Conservation (phyloP, 2,329 filamentous ascomycete genomes). For the Dissoconium aciculare region DNA sequence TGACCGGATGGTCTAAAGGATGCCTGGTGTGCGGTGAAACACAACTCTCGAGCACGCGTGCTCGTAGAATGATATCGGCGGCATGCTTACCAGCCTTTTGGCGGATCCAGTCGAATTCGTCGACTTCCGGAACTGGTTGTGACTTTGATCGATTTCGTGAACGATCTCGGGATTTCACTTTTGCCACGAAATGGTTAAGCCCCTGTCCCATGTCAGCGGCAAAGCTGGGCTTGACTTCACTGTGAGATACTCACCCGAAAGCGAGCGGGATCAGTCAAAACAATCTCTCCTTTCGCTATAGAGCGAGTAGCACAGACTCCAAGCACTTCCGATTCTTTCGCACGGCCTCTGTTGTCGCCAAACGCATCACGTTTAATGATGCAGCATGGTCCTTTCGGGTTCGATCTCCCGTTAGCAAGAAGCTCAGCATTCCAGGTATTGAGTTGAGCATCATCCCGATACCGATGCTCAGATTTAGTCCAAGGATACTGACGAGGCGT, state of each 20-base stretch:
- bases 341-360: slow-evolving; percentile 6
- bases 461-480: slow-evolving; percentile 11
- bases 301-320: slow-evolving; percentile 17
- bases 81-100: slow-evolving; percentile 9
- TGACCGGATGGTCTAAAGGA: slow-evolving; percentile 16
- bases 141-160: no score
- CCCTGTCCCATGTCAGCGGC: no score
- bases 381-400: slow-evolving; percentile 7
- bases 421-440: slow-evolving; percentile 10
- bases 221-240: no score
- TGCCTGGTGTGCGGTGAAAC: no score
- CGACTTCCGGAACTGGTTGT: no score
- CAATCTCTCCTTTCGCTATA: slow-evolving; percentile 7
- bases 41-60: no score
- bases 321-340: slow-evolving; percentile 12
- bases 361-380: slow-evolving; percentile 14
- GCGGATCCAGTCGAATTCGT: slow-evolving; percentile 18
- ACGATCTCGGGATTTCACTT: no score
- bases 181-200: no score
- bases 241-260: no score
- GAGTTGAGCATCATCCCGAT: slow-evolving; percentile 6
- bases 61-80: slow-evolving; percentile 5
- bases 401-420: slow-evolving; percentile 1
- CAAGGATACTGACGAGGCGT: slow-evolving; percentile 17
- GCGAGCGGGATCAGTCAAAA: slow-evolving; percentile 14